These are phyloP conservation scores for Penicillium fimorum DNA, from an alignment of 495 filamentous ascomycete genomes.

Conservation along the genomic window DNA sequence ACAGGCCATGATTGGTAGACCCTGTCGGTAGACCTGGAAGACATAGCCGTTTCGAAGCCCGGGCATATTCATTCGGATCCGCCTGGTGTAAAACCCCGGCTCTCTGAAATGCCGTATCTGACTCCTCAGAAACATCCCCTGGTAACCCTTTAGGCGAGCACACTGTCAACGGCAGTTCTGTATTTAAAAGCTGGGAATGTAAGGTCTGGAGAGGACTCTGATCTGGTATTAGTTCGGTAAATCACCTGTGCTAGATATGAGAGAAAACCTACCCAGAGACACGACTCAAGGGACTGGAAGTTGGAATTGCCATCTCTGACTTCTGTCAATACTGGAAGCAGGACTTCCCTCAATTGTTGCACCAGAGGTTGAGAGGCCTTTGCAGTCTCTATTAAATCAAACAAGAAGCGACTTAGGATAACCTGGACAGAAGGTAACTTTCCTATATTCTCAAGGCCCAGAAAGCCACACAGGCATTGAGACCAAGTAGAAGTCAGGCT, in stretches of 20 bases:
- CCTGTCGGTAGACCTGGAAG: conserved; percentile 9
- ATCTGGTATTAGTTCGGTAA: conserved; percentile 19
- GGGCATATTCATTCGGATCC: conserved; percentile 15
- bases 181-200: conserved; percentile 8
- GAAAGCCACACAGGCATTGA: conserved; percentile 32
- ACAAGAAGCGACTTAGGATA: conserved; percentile 29
- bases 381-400: conserved; percentile 17
- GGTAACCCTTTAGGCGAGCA: neutral
- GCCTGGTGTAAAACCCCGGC: conserved; percentile 1
- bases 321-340: conserved; percentile 30
- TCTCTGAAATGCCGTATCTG: conserved; percentile 11
- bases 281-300: conserved; percentile 20
- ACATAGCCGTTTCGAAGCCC: conserved; percentile 32
- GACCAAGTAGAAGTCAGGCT: conserved; percentile 29
- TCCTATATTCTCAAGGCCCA: conserved; percentile 20
- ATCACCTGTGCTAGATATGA: neutral
- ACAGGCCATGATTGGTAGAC: conserved; percentile 7
- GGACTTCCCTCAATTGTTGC: conserved; percentile 18
- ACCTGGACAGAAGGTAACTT: conserved; percentile 27
- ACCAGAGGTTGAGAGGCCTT: conserved; percentile 13
- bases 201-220: conserved; percentile 28
- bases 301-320: conserved; percentile 17
- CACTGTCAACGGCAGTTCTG: neutral
- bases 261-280: conserved; percentile 30
- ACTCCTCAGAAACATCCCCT: neutral